Evolutionary conservation across 257 asterid genomes (phyloP).

Genomic region (Misopates orontium): DNA sequence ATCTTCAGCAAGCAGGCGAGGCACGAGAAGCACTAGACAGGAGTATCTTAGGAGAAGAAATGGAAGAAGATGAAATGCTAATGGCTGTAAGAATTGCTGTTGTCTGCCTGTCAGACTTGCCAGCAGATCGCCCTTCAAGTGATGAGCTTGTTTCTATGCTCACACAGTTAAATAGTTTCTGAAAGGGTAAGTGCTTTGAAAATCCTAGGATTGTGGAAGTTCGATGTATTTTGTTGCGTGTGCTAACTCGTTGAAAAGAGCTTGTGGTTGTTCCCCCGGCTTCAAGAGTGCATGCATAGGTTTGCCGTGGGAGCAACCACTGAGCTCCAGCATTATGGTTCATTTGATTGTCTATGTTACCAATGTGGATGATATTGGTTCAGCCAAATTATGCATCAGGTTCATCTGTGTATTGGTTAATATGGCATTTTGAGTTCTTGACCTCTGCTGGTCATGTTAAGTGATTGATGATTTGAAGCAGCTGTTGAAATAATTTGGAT

Average conservation of each 20-base stretch:
- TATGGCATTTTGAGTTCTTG: neutral
- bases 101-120: slow-evolving; percentile 82
- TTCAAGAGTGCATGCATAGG: slow-evolving; percentile 19
- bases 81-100: slow-evolving; percentile 88
- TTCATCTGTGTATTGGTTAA: neutral
- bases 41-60: slow-evolving; percentile 74
- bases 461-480: slow-evolving; percentile 8
- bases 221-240: neutral
- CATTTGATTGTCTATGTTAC: neutral
- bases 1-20: slow-evolving; percentile 79
- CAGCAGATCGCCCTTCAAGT: slow-evolving; percentile 90
- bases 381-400: neutral
- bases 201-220: neutral
- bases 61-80: slow-evolving; percentile 86
- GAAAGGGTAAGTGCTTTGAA: slow-evolving; percentile 23
- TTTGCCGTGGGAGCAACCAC: slow-evolving; percentile 50
- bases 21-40: slow-evolving; percentile 76
- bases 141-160: slow-evolving; percentile 97
- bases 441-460: neutral
- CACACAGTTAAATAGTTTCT: slow-evolving; percentile 83
- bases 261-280: slow-evolving; percentile 60
- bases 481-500: neutral
- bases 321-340: slow-evolving; percentile 30
- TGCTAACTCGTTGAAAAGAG: slow-evolving; percentile 26
- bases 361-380: neutral